Base-by-base conservation (phyloP, 768 basidiomycete species). In the Solioccasus polychromus region DNA sequence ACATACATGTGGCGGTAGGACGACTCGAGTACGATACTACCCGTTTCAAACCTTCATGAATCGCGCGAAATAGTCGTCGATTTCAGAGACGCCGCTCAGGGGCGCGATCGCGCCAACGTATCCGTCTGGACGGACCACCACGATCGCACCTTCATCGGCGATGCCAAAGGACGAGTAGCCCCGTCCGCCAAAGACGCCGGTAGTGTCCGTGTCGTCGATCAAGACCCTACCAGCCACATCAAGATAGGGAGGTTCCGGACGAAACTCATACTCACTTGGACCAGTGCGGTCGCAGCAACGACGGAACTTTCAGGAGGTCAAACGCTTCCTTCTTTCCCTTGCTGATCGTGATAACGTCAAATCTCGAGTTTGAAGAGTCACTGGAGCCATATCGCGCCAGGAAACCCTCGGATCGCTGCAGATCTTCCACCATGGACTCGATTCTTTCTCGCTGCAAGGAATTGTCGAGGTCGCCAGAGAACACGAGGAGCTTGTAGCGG, bases 41-140 rank as follows among this genome's bases (percentile, higher is more conserved):
- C 15, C 14, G 5, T 17, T 19, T 59, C 19, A 49, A 34, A 20
- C 19, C 29, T 42, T 53, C 64, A 64, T 54, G 38, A 83, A 82
- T 5, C 51, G 52, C 0, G 61, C 51, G 42, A 86, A 82, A 61
- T 85, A 85, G 1, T 32, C 31, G 24, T 71, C 60, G 28, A 85
- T 42, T 1, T 55, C 56, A 11, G 63, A 56, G 19, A 56, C 41
- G 8, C 70, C 51, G 23, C 69, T 58, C 32, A 85, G 62, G 0
- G 83, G 75, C 2, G 71, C 71, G 25, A 86, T 67, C 53, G 68
- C 70, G 3, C 79, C 81, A 24, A 88, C 73, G 45, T 84, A 85
- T 14, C 84, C 85, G 24, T 64, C 65, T 8, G 63, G 63, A 20
- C 65, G 63, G 25, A 67, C 65, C 3, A 54, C 58, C 31, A 61